phyloP scores from a whole-genome alignment of 805 yeast genomes.

The Metschnikowia koreensis region DNA sequence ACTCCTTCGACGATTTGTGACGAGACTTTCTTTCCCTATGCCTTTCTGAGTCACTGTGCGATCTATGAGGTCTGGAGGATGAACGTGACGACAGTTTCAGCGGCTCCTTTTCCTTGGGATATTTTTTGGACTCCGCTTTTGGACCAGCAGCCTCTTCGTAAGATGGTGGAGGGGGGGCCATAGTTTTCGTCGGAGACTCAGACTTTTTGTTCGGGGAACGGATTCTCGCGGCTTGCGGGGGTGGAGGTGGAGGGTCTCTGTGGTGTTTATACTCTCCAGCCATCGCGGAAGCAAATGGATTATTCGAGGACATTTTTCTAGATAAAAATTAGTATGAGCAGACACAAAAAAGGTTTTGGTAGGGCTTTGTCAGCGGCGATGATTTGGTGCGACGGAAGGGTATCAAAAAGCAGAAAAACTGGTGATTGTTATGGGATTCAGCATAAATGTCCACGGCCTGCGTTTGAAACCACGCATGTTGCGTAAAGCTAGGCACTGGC shows the following conservation, averaged over 20 bases:
- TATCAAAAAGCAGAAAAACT: conserved; percentile 1
- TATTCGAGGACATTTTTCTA: conserved; percentile 44
- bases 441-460: conserved; percentile 1
- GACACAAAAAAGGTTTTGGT: not conserved
- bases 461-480: conserved; percentile 4
- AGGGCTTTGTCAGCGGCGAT: not conserved
- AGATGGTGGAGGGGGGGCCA: conserved; percentile 53
- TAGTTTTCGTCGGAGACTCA: conserved; percentile 21
- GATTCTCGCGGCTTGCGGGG: conserved; percentile 14
- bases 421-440: conserved; percentile 4
- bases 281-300: conserved; percentile 53
- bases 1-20: conserved; percentile 23
- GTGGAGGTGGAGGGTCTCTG: conserved; percentile 37
- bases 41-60: conserved; percentile 20
- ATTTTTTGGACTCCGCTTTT: conserved; percentile 39
- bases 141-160: conserved; percentile 69
- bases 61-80: conserved; percentile 19
- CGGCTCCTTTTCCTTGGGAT: conserved; percentile 53
- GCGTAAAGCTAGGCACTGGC: conserved; percentile 3
- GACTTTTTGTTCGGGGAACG: conserved; percentile 19
- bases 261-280: conserved; percentile 36
- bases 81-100: conserved; percentile 14
- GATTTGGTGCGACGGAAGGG: not conserved
- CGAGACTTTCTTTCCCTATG: conserved; percentile 18
- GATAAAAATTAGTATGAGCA: conserved; percentile 9